phyloP scores from a whole-genome alignment of 2,329 filamentous ascomycete species.

The Cordyceps javanica region DNA sequence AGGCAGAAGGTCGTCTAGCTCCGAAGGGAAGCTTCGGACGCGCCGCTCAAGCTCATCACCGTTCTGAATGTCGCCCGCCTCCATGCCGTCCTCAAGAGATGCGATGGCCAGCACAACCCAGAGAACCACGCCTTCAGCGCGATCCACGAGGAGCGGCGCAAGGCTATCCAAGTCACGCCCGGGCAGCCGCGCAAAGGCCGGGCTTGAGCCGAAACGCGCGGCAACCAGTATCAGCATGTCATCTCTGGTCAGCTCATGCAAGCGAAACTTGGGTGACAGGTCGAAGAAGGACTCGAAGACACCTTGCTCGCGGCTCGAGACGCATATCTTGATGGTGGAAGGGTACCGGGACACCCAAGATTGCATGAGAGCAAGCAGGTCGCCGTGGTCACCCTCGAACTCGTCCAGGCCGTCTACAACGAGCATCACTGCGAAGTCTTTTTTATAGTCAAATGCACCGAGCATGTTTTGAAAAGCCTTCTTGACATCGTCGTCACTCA shows the following conservation, averaged over 20 bases:
- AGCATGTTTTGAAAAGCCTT: constrained; percentile 7
- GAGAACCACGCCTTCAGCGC: constrained; percentile 12
- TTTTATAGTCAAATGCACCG: not conserved
- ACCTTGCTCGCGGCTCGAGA: constrained; percentile 6
- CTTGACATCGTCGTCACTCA: not conserved
- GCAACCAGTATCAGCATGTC: not conserved
- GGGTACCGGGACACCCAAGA: constrained; percentile 1
- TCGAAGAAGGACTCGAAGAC: constrained; percentile 4
- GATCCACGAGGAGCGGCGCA: not conserved
- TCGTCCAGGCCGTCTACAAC: constrained; percentile 21
- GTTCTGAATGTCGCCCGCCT: not conserved
- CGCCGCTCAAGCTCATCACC: not conserved
- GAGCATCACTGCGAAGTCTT: not conserved
- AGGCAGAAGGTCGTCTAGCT: not conserved
- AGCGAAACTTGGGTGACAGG: not conserved
- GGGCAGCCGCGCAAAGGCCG: not conserved
- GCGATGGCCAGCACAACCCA: constrained; percentile 10
- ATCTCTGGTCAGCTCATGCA: constrained; percentile 7
- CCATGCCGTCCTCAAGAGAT: not conserved
- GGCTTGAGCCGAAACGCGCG: not conserved
- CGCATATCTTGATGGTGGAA: constrained; percentile 5
- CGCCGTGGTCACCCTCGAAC: constrained; percentile 18
- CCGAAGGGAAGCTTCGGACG: not conserved
- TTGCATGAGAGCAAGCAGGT: constrained; percentile 1
- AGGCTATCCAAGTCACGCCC: not conserved